Evolutionary conservation across 768 basidiomycete genomes (phyloP).

Genomic region (Hortiboletus campestris): DNA sequence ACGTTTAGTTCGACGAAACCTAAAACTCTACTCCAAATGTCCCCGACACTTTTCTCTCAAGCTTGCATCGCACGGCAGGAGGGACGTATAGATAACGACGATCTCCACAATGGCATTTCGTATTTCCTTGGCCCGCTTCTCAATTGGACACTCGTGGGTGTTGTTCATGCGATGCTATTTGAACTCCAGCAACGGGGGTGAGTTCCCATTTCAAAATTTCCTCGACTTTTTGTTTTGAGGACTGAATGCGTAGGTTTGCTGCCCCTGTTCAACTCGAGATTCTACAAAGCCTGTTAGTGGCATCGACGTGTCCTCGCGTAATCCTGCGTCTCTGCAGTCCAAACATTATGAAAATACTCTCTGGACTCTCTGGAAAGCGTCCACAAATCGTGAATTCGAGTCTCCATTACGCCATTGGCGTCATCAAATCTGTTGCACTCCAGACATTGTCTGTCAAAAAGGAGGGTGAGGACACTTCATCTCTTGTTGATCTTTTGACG

Average conservation of each 20-base stretch:
- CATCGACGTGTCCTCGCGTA: constrained; percentile 60
- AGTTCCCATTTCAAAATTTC: constrained; percentile 11
- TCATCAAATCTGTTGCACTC: constrained; percentile 39
- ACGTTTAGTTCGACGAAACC: constrained; percentile 65
- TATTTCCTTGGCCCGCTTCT: constrained; percentile 74
- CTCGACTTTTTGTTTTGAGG: background rate
- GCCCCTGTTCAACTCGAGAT: constrained; percentile 58
- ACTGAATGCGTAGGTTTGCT: constrained; percentile 38
- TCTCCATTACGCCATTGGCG: constrained; percentile 36
- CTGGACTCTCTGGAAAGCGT: constrained; percentile 40
- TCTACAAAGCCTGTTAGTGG: constrained; percentile 63
- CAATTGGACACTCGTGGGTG: constrained; percentile 77
- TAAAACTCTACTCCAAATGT: constrained; percentile 62
- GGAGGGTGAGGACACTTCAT: constrained; percentile 33
- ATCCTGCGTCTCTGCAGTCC: constrained; percentile 65
- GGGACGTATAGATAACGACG: constrained; percentile 63
- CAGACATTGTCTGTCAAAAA: constrained; percentile 38
- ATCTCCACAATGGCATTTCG: constrained; percentile 69
- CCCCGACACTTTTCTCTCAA: constrained; percentile 62
- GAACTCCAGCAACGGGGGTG: constrained; percentile 61
- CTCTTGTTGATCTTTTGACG: background rate
- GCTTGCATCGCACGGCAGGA: constrained; percentile 51
- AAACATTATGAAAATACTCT: constrained; percentile 47
- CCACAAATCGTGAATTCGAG: constrained; percentile 30
- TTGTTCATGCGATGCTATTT: constrained; percentile 58